Evolutionary conservation across 768 basidiomycete species (phyloP).

Genomic region (Suillus subluteus): DNA sequence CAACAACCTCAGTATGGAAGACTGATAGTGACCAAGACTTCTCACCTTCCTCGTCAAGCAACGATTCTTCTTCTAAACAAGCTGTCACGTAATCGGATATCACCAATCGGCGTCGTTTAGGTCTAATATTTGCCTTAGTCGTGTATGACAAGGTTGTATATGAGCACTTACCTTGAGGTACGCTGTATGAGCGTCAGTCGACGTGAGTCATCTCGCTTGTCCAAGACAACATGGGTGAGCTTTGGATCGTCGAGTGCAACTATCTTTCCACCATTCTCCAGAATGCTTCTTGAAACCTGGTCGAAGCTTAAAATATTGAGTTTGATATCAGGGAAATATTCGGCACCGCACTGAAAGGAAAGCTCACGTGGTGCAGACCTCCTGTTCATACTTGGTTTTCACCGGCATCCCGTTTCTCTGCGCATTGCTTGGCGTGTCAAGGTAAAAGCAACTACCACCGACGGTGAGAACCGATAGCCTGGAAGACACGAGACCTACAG

Average conservation of each 20-base stretch:
- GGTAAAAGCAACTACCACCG: conserved; percentile 76
- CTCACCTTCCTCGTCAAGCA: conserved; percentile 85
- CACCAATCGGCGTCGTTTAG: conserved; percentile 79
- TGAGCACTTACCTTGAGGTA: conserved; percentile 64
- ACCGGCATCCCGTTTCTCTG: conserved; percentile 61
- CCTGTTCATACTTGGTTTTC: conserved; percentile 54
- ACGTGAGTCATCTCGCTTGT: conserved; percentile 80
- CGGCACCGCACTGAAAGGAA: background rate
- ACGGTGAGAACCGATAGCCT: background rate
- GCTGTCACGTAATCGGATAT: conserved; percentile 77
- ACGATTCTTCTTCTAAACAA: conserved; percentile 80
- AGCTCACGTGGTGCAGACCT: conserved; percentile 58
- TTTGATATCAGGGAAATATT: background rate
- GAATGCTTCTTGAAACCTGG: conserved; percentile 54
- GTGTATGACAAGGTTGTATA: conserved; percentile 5
- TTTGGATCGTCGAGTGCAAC: conserved; percentile 73
- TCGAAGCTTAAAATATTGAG: conserved; percentile 50
- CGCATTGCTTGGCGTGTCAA: conserved; percentile 83
- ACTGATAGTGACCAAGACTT: background rate
- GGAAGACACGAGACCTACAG: conserved; percentile 52
- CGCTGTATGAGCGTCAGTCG: conserved; percentile 70
- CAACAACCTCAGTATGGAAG: background rate
- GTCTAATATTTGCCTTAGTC: conserved; percentile 48
- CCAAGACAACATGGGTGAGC: conserved; percentile 84
- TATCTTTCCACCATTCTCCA: conserved; percentile 72